Evolutionary conservation across 768 basidiomycete species (phyloP).

Genomic region (Sarcomyxa edulis): DNA sequence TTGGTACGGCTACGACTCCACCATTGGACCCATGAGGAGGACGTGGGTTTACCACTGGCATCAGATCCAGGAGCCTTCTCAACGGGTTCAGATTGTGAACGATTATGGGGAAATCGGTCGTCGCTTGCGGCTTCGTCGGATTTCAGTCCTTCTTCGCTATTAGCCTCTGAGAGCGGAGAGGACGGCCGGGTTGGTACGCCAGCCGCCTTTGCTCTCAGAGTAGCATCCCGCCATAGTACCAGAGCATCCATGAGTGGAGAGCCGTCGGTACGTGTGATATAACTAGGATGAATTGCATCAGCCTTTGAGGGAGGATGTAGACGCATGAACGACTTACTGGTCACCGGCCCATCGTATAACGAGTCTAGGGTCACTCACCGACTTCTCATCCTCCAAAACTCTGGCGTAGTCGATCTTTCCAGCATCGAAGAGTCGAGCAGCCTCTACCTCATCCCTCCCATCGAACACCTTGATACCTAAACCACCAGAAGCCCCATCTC

Average conservation of each 20-base stretch:
- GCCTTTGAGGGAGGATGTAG: not conserved
- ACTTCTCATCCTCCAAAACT: constrained; percentile 59
- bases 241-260: constrained; percentile 76
- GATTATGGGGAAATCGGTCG: constrained; percentile 18
- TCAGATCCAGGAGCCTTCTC: constrained; percentile 17
- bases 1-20: constrained; percentile 63
- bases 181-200: constrained; percentile 26
- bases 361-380: constrained; percentile 59
- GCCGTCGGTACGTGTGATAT: constrained; percentile 70
- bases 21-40: constrained; percentile 80
- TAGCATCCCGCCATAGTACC: constrained; percentile 56
- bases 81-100: constrained; percentile 37
- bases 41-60: constrained; percentile 34
- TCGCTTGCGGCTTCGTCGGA: constrained; percentile 18
- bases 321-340: constrained; percentile 47
- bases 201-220: constrained; percentile 21
- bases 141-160: constrained; percentile 15
- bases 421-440: constrained; percentile 49
- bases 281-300: constrained; percentile 34
- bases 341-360: constrained; percentile 71
- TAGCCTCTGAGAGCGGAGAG: constrained; percentile 30
- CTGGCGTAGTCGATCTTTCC: constrained; percentile 58
- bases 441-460: constrained; percentile 45
- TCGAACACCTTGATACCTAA: constrained; percentile 20
- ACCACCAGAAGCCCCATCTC: constrained; percentile 14